Percentiles rank a stretch among this genome's conserved stretches.
Conservation (phyloP, 2,329 filamentous ascomycete species). For the Apiospora koreana region DNA sequence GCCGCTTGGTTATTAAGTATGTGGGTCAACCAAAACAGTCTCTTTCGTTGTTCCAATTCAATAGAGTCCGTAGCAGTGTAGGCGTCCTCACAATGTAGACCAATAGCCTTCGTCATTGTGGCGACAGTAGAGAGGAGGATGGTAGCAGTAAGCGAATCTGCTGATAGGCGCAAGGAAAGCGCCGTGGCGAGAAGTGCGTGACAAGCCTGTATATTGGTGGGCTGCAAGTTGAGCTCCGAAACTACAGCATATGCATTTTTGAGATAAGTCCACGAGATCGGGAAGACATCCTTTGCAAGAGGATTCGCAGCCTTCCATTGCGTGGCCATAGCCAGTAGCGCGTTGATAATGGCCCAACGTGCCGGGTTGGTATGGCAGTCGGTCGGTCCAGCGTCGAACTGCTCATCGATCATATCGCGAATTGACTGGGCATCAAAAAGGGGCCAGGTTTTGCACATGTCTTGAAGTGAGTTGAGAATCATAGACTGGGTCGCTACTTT, state of each 20-base stretch:
- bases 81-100: neutral
- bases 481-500: neutral
- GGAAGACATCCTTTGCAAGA: neutral
- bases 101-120: neutral
- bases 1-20: neutral
- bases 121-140: neutral
- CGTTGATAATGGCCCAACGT: neutral
- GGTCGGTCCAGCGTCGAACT: neutral
- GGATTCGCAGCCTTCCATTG: neutral
- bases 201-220: neutral
- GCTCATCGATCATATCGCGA: neutral
- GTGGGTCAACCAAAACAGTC: neutral
- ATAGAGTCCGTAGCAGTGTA: neutral
- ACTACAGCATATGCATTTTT: neutral
- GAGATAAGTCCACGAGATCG: neutral
- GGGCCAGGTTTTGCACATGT: neutral
- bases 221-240: neutral
- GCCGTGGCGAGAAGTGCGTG: neutral
- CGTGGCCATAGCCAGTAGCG: neutral
- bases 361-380: neutral
- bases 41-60: neutral
- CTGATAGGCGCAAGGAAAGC: neutral
- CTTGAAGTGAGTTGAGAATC: neutral
- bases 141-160: neutral
- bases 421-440: neutral